Base-by-base conservation (phyloP, 2,329 filamentous ascomycete species). In the Sporothrix luriei region DNA sequence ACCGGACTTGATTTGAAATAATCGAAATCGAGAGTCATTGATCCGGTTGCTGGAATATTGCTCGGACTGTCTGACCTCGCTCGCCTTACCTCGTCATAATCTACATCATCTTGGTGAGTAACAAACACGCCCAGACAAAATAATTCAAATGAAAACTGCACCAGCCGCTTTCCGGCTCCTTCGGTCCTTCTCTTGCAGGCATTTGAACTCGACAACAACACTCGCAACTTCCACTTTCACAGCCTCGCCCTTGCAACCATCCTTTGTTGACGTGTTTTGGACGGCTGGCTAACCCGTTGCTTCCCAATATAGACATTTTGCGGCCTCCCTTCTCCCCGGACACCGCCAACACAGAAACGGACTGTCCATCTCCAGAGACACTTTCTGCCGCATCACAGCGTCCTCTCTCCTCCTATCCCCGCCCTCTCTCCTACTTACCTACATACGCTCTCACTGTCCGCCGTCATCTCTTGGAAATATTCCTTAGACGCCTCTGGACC, bases 1-100 rank as follows among this genome's bases (percentile, higher is more conserved):
- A 48, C 48, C 14, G 49, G 65, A 10, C 29, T 52, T 48, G 52
- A 65, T 29, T 43, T 16, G 19, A 59, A 48, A 16, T 7, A 48
- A 67, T 21, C 2, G 2, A 64, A 48, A 67, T 21, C 2, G 2
- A 64, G 69, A 69, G 66, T 55, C 40, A 4, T 70, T 71, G 71
- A 57, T 74, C 72, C 74, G 74, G 75, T 75, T 76, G 75, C 75
- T 77, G 75, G 75, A 77, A 77, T 74, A 77, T 76, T 76, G 75
- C 75, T 74, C 73, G 74, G 71, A 72, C 74, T 75, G 52, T 46
- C 16, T 54, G 49, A 9, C 70, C 51, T 66, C n/a, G 19, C 24
- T 59, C 33, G 33, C 33, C 33, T 6, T 67, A 40, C 21, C 68
- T 57, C 72, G 21, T 5, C 13, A 14, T 24, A 13, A 5, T 38